phyloP scores from a whole-genome alignment of 2,329 filamentous ascomycete species.

The Fusarium dimerum region DNA sequence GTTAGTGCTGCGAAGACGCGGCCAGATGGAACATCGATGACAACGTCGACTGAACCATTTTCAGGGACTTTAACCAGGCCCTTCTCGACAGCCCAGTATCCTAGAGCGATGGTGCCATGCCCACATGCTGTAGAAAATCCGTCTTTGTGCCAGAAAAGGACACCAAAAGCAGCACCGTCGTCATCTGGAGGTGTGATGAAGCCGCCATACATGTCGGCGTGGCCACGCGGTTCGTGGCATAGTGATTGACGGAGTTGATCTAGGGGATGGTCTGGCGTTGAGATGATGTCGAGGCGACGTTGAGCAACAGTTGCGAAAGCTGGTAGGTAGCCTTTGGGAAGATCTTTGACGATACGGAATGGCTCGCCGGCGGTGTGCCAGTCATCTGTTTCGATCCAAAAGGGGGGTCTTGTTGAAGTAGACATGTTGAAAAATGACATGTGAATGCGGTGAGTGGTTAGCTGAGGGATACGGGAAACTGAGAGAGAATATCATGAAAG shows the following conservation, averaged over 20 bases:
- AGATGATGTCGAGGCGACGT: slow-evolving; percentile 1
- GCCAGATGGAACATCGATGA: slow-evolving; percentile 19
- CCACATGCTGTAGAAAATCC: slow-evolving; percentile 31
- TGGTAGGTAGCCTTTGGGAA: slow-evolving; percentile 8
- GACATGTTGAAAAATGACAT: neutral
- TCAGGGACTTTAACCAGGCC: slow-evolving; percentile 1
- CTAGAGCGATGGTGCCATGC: slow-evolving; percentile 30
- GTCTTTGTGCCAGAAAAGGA: slow-evolving; percentile 32
- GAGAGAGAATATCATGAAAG: no score
- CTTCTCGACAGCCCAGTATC: slow-evolving; percentile 24
- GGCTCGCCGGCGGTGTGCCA: slow-evolving; percentile 31
- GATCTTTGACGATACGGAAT: slow-evolving; percentile 23
- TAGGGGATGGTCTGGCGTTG: slow-evolving; percentile 4
- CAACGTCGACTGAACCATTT: slow-evolving; percentile 8
- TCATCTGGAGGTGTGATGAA: slow-evolving; percentile 28
- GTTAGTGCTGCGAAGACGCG: slow-evolving; percentile 9
- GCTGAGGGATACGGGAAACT: no score
- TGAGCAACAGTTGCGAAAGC: slow-evolving; percentile 6
- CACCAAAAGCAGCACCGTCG: slow-evolving; percentile 22
- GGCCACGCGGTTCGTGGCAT: slow-evolving; percentile 18
- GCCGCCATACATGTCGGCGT: slow-evolving; percentile 29
- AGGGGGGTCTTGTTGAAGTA: neutral
- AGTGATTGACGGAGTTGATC: slow-evolving; percentile 15
- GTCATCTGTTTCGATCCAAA: slow-evolving; percentile 27
- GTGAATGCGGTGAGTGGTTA: no score